These are phyloP conservation scores for Xerocomellus intermedius DNA, from an alignment of 768 basidiomycete species.

Conservation along the genomic window DNA sequence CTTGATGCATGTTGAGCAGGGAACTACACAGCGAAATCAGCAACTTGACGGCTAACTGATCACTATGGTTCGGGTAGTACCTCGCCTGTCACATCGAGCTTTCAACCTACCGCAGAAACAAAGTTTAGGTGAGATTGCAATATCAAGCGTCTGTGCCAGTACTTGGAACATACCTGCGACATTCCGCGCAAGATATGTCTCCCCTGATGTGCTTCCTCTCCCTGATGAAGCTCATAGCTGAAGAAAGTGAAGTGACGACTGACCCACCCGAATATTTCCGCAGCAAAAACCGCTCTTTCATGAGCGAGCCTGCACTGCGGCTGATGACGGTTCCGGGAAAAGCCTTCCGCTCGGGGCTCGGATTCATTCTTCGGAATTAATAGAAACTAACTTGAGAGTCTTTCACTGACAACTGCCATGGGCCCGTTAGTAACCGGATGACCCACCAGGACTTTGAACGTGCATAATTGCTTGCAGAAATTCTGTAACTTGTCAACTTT, in stretches of 20 bases:
- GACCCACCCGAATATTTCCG: slow-evolving; percentile 6
- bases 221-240: slow-evolving; percentile 17
- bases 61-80: neutral
- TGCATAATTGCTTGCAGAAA: too few species aligned
- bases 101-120: slow-evolving; percentile 21
- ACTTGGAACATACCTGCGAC: slow-evolving; percentile 22
- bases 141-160: neutral
- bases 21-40: slow-evolving; percentile 16
- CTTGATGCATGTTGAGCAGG: slow-evolving; percentile 46
- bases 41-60: neutral
- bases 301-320: neutral
- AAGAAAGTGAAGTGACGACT: too few species aligned
- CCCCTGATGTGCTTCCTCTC: slow-evolving; percentile 26
- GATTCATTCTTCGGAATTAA: too few species aligned
- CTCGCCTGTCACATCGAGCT: slow-evolving; percentile 28
- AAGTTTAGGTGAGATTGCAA: neutral
- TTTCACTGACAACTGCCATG: too few species aligned
- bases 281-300: neutral
- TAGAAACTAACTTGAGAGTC: too few species aligned
- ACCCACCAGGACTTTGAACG: too few species aligned
- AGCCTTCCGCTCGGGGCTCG: too few species aligned
- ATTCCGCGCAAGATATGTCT: slow-evolving; percentile 34
- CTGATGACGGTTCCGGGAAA: too few species aligned
- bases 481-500: too few species aligned
- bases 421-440: too few species aligned